Evolutionary conservation across 148 eudicot species (phyloP).

Genomic region (Linanthus parryae): DNA sequence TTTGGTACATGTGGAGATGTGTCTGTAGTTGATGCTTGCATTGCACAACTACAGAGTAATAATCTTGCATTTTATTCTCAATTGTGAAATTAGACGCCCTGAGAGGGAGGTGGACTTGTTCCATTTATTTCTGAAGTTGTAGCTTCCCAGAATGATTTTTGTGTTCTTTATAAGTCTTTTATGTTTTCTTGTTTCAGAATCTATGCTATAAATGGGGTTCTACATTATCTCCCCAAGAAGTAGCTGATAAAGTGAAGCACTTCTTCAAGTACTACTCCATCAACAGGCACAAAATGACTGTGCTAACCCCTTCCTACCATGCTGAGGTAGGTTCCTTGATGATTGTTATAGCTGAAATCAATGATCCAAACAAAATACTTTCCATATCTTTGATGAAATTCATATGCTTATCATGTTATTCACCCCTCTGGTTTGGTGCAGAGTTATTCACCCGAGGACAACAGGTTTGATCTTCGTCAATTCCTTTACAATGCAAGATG

Average conservation of each 20-base stretch:
- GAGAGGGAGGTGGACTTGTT: no score
- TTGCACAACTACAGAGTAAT: no score
- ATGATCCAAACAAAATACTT: no score
- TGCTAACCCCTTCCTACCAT: slow-evolving; percentile 88
- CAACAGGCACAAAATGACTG: slow-evolving; percentile 96
- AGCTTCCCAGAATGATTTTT: not conserved
- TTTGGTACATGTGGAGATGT: no score
- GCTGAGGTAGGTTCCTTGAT: slow-evolving; percentile 83
- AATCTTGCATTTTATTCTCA: no score
- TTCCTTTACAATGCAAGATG: slow-evolving; percentile 86
- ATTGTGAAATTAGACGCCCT: no score
- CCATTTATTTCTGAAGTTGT: slow-evolving; percentile 1
- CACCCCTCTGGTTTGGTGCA: slow-evolving; percentile 17
- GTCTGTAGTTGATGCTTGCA: no score
- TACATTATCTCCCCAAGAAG: slow-evolving; percentile 65
- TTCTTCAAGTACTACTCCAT: slow-evolving; percentile 96
- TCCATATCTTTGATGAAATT: no score
- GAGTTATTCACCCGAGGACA: slow-evolving; percentile 97
- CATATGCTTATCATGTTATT: no score
- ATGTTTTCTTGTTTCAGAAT: slow-evolving; percentile 39
- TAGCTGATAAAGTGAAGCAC: slow-evolving; percentile 84
- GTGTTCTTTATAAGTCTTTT: not conserved
- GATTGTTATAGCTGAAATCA: no score
- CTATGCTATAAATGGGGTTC: slow-evolving; percentile 91
- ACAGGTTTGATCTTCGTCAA: slow-evolving; percentile 92